Evolutionary conservation across 129 eudicot genomes (phyloP).

Genomic region (Artemisia tridentata): DNA sequence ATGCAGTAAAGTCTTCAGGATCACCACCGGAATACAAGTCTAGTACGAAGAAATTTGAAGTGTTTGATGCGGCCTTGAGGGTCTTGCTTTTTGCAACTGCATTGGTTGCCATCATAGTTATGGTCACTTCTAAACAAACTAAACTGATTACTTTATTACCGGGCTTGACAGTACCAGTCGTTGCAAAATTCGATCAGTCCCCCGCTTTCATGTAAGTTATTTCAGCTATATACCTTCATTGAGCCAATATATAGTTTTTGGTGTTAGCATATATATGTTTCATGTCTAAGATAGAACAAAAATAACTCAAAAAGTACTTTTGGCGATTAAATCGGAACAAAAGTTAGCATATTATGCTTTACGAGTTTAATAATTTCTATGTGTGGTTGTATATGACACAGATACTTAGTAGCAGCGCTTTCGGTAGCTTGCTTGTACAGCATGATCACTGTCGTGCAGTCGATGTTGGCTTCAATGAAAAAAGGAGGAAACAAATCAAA

Average conservation of each 20-base stretch:
- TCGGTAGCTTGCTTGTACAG: conserved; percentile 69
- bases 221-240: too few species aligned
- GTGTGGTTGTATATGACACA: conserved; percentile 23
- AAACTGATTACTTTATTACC: conserved; percentile 25
- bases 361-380: too few species aligned
- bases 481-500: conserved; percentile 33
- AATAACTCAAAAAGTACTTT: too few species aligned
- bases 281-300: too few species aligned
- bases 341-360: too few species aligned
- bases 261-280: too few species aligned
- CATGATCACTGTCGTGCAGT: conserved; percentile 41
- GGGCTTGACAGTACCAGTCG: background rate
- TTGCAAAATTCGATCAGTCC: conserved; percentile 49
- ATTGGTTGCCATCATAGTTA: conserved; percentile 44
- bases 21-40: background rate
- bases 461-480: conserved; percentile 36
- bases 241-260: background rate
- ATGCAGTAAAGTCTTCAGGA: background rate
- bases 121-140: conserved; percentile 59
- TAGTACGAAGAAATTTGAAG: background rate
- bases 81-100: conserved; percentile 44
- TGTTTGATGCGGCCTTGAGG: conserved; percentile 35
- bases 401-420: conserved; percentile 66
- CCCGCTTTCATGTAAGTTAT: conserved; percentile 69
- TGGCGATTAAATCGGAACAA: too few species aligned